Percentiles rank a stretch among this genome's conserved stretches.
These are phyloP conservation scores for Pseudocercospora vitis DNA, from an alignment of 2,329 filamentous ascomycete genomes.

Conservation along the genomic window DNA sequence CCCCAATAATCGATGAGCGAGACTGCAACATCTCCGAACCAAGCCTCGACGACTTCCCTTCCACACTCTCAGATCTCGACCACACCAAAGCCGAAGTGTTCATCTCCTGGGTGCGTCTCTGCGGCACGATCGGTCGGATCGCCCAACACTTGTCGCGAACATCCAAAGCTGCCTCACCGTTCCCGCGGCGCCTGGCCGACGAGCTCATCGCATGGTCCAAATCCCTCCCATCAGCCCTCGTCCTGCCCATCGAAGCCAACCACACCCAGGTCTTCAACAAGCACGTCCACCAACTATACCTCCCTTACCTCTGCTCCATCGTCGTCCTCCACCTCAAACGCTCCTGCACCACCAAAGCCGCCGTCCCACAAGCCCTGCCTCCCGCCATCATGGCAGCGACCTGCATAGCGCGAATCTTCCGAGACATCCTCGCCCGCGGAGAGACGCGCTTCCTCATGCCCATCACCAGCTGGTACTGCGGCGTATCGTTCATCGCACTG, in stretches of 20 bases:
- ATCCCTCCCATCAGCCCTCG: neutral
- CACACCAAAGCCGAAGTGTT: conserved; percentile 2
- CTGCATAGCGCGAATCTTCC: conserved; percentile 12
- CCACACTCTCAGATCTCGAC: neutral
- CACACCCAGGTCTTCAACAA: conserved; percentile 8
- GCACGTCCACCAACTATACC: conserved; percentile 8
- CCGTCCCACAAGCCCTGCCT: conserved; percentile 10
- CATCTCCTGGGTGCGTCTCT: conserved; percentile 10
- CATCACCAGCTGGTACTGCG: conserved; percentile 12
- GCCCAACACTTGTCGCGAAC: conserved; percentile 7
- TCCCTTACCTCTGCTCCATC: conserved; percentile 8
- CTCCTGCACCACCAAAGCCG: neutral
- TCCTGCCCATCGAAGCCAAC: neutral
- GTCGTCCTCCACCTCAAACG: conserved; percentile 12
- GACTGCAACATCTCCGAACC: conserved; percentile 7
- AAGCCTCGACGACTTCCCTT: conserved; percentile 6
- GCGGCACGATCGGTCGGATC: neutral
- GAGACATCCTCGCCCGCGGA: conserved; percentile 7
- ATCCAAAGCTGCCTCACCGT: neutral
- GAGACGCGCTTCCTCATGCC: conserved; percentile 11
- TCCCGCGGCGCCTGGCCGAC: conserved; percentile 3
- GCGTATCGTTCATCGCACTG: conserved; percentile 5
- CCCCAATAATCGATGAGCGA: conserved; percentile 5
- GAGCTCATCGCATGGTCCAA: conserved; percentile 7
- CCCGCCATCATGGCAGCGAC: conserved; percentile 12